Base-by-base conservation (phyloP, 306 rosid species). In the Begonia fuchsioides region DNA sequence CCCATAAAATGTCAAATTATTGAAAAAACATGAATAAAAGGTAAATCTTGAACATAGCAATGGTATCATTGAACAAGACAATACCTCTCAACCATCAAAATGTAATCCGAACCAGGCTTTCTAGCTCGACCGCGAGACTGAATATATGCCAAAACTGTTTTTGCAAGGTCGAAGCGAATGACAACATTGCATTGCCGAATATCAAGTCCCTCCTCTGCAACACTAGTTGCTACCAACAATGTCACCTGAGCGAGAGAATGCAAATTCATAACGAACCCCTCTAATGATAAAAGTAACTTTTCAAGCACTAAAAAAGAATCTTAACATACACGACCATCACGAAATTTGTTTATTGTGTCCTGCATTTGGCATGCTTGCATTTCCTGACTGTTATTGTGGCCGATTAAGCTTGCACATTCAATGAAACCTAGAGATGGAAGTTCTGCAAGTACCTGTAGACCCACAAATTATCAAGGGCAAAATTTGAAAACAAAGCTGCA, bases 111-210 rank as follows among this genome's bases (percentile, higher is more conserved):
- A 17, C 98, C 98, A 26, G 98, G 98, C 76, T 90, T 90, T 75
- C 98, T 81, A 52, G 98, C 98, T 62, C 98, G 98, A 16, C 98
- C 98, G 73, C 98, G 81, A 8, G 98, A 90, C 68, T 90, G 98
- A 73, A 90, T 90, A 69, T 90, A 90, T 68, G 98, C 95, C 73
- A 90, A 68, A 66, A 90, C 98, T 13, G 98, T 90, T 71, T 90
- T 90, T 20, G 98, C 98, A 47, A 90, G 98, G 73, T 90, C 98
- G n/a, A 90, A 90, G 62, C 98, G 98, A 63, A 90, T 90, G 51
- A 90, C 98, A 49, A 90, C 98, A 67, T 90, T 90, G 69, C 98
- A 90, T 61, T 90, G 98, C 17, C 95, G 92, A 52, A 90, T 90
- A 74, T 90, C 98, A 72, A 90, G 95, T 50, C 98, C 98, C 76